Evolutionary conservation across 2,329 filamentous ascomycete genomes (phyloP), one percentile per base, ranked within the genome.

Genomic region (Exophiala alcalophila): DNA sequence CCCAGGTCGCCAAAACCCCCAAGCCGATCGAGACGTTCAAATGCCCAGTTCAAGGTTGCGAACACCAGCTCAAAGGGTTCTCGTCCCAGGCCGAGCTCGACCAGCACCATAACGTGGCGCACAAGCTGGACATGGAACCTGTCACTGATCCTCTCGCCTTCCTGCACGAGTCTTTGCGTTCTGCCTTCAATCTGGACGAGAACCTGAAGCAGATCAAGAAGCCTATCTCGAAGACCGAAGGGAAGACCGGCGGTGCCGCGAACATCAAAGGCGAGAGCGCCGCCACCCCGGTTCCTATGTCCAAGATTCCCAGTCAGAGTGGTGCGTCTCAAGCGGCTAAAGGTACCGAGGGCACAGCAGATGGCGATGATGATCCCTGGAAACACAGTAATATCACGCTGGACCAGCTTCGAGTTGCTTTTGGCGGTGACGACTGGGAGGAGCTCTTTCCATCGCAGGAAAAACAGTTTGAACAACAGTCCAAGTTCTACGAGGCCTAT

Each of bases 121-220:
- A 82, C 58, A 69, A 71, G 50, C 62, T 64, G 35, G 68, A 62
- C 16, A 67, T 71, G 47, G 62, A 66, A 30, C 60, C 63, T 1
- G 66, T 80, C 25, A 73, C 70, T 4, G 68, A 82, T 57, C 72
- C 76, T 21, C 61, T 80, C 20, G 65, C 71, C n/a, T 83, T 72
- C 57, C 70, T 74, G 18, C 53, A 81, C 5, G 71, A 76, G 5
- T 73, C 69, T 28, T 66, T 77, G 49, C 69, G 69, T 10, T 67
- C 67, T 10, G 69, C 62, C 10, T 56, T 71, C 9, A 65, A 65
- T 26, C 61, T 79, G n/a, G 70, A 77, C 33, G 60, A 70, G 38
- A 68, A 74, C 35, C 65, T 66, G 34, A 68, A 67, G 16, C 51
- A 51, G 15, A 47, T 52, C 51, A 64, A 60, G 23, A 68, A 68